phyloP scores from a whole-genome alignment of 1,284 basidiomycete species.

The Moniliella sp. region DNA sequence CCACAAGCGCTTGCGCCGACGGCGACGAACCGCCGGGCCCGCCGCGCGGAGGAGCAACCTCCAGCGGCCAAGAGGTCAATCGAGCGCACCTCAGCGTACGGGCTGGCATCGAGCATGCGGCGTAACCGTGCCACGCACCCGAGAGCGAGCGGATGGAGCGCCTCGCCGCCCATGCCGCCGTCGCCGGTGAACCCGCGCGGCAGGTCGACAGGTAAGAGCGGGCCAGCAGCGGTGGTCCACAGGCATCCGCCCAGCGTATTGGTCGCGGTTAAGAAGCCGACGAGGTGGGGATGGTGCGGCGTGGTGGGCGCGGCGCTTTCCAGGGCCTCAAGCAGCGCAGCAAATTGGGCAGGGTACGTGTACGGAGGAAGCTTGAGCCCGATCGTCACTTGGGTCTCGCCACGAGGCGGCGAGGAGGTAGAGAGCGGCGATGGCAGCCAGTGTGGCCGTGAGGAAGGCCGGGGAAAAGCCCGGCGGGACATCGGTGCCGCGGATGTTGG shows the following conservation, averaged over 20 bases:
- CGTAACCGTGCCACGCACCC: background rate
- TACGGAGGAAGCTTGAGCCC: conserved; percentile 2
- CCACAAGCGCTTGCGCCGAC: background rate
- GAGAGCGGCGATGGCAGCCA: too few relatives aligned
- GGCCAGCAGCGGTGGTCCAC: too few relatives aligned
- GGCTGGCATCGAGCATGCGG: background rate
- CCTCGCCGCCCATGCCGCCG: conserved; percentile 1
- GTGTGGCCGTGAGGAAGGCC: too few relatives aligned
- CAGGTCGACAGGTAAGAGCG: background rate
- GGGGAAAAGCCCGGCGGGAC: background rate
- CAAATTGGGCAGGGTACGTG: conserved; percentile 1
- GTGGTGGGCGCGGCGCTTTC: background rate
- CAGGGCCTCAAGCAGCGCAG: background rate
- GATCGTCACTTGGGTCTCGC: background rate
- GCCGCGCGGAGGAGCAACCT: background rate
- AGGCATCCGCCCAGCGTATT: conserved; percentile 1
- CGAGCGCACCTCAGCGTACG: background rate
- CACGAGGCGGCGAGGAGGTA: too few relatives aligned
- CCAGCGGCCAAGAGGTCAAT: conserved; percentile 1
- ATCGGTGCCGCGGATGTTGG: conserved; percentile 1
- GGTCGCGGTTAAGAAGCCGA: background rate
- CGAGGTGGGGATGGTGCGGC: background rate
- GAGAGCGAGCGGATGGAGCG: conserved; percentile 1
- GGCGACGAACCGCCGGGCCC: background rate
- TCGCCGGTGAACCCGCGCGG: background rate